Base-by-base conservation (phyloP, 352 stramenopile genomes). In the Salisapilia sapeloensis region DNA sequence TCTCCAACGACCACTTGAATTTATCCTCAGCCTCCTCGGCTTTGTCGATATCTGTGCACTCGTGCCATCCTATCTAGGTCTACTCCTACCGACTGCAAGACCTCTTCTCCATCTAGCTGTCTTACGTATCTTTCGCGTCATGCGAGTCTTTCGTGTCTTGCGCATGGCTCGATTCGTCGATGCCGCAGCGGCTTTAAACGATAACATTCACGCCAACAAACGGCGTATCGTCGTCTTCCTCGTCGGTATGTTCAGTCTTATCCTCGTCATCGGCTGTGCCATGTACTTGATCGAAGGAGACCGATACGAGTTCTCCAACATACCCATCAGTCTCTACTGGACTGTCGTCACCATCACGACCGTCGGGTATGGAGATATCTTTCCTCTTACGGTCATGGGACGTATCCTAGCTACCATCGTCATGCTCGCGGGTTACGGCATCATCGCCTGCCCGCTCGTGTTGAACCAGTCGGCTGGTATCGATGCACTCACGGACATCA, bases 271-370 rank as follows among this genome's bases (percentile, higher is more conserved):
- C 33, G 70, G 70, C 1, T 83, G 61, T 28, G 64, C 65, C 17
- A 86, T 86, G 63, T 86, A 86, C 19, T 50, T 86, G 14, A 83
- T 86, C 26, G 71, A 86, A 50, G 67, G 65, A 2, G 71, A 77
- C 33, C 56, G 48, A 11, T 56, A 81, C 40, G 70, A 71, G 29
- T 86, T 83, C 29, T 66, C 54, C n/a, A 90, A 87, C 40, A 90
- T 90, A 39, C 75, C 75, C 6, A 65, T 85, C 29, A 87, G 71
- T 42, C 50, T 90, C 11, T 90, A 90, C 47, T 90, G 75, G 70
- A 82, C 75, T 2, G 69, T 90, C 17, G 70, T 90, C 39, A 92
- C 76, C 17, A 79, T 92, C 42, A 89, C 76, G 20, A 92, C 76
- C 0, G 76, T 92, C 13, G 76, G 76, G 0, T 89, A 87, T 35